These are phyloP conservation scores for Cystofilobasidium capitatum DNA, from an alignment of 768 basidiomycete species.

Conservation along the genomic window DNA sequence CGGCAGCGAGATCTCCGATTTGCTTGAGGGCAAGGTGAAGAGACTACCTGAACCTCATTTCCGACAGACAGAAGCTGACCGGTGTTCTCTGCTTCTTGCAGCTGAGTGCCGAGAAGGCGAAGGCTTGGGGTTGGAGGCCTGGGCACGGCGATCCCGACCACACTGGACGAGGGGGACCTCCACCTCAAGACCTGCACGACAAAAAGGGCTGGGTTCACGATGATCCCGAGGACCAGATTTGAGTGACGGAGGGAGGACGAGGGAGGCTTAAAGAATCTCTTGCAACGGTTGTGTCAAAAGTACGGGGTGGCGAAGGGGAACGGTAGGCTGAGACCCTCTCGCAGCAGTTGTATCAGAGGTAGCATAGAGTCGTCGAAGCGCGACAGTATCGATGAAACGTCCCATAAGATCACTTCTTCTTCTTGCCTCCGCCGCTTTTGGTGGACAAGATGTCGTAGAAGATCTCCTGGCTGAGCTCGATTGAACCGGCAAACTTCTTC, in stretches of 20 bases:
- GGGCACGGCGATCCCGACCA: slow-evolving; percentile 17
- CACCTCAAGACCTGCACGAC: slow-evolving; percentile 14
- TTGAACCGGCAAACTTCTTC: slow-evolving; percentile 48
- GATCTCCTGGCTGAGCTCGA: slow-evolving; percentile 74
- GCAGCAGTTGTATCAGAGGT: too few relatives aligned
- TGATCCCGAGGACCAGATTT: slow-evolving; percentile 4
- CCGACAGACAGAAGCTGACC: neutral
- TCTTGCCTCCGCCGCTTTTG: neutral
- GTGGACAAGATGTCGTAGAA: slow-evolving; percentile 71
- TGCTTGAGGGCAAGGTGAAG: slow-evolving; percentile 34
- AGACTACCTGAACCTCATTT: neutral
- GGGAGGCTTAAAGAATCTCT: too few relatives aligned
- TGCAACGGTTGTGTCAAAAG: too few relatives aligned
- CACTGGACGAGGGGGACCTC: slow-evolving; percentile 21
- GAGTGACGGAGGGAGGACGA: slow-evolving; percentile 7
- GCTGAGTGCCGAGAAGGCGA: slow-evolving; percentile 18
- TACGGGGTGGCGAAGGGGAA: too few relatives aligned
- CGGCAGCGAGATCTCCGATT: slow-evolving; percentile 34
- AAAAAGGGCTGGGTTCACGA: slow-evolving; percentile 2
- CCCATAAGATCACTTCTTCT: neutral
- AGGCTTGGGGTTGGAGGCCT: slow-evolving; percentile 26
- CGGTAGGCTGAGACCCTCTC: too few relatives aligned
- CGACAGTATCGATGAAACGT: too few relatives aligned
- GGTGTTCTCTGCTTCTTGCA: neutral
- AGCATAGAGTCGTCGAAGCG: too few relatives aligned